Conservation (phyloP, 805 yeast genomes). For the Pichia pseudocactophila region DNA sequence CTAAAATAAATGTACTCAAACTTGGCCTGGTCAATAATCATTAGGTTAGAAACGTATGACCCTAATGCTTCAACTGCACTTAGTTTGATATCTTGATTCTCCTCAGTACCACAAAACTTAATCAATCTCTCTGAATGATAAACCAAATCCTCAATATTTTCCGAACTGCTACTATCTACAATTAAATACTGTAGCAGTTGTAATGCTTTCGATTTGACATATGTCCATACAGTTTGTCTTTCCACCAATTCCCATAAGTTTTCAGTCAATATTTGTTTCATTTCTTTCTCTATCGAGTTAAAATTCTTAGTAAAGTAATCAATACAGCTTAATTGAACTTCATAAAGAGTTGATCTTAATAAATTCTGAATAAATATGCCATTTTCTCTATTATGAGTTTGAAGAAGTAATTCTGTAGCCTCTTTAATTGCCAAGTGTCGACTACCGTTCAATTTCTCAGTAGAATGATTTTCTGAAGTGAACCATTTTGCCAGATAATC, state of each 20-base stretch:
- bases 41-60: slow-evolving; percentile 23
- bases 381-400: slow-evolving; percentile 9
- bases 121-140: slow-evolving; percentile 21
- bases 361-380: slow-evolving; percentile 25
- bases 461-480: slow-evolving; percentile 23
- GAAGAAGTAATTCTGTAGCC: slow-evolving; percentile 26
- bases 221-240: slow-evolving; percentile 29
- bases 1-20: slow-evolving; percentile 12
- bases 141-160: background rate
- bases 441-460: slow-evolving; percentile 35
- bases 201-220: slow-evolving; percentile 36
- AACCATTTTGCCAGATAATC: slow-evolving; percentile 30
- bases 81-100: slow-evolving; percentile 29
- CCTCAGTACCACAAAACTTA: slow-evolving; percentile 17
- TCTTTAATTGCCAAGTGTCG: slow-evolving; percentile 38
- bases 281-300: slow-evolving; percentile 1
- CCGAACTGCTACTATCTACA: slow-evolving; percentile 1
- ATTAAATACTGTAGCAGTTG: slow-evolving; percentile 25
- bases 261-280: slow-evolving; percentile 3
- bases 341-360: slow-evolving; percentile 32
- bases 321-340: slow-evolving; percentile 37
- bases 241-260: slow-evolving; percentile 22
- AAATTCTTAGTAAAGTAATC: slow-evolving; percentile 19
- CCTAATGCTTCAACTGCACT: slow-evolving; percentile 48
- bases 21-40: background rate